A percentile compares a stretch with the other conserved stretches of the same genome.
These are phyloP conservation scores for Gamsiella multidivaricata DNA, from an alignment of 192 early-diverging fungal genomes.

Conservation along the genomic window DNA sequence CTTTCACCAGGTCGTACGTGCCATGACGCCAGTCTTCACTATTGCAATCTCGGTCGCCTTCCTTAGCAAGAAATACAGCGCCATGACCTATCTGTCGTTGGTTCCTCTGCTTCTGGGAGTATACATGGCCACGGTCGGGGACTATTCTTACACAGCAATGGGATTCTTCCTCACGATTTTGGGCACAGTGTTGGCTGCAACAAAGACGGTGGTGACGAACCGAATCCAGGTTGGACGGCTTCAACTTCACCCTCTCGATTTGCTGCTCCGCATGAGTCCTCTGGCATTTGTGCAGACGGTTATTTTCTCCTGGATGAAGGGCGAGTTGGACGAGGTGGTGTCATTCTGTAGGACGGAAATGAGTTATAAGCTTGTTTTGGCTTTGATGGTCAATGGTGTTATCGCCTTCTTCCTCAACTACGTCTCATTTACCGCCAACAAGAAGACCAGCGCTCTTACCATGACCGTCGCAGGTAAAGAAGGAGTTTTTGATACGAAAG, in stretches of 20 bases:
- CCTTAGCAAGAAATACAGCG: conserved; percentile 64
- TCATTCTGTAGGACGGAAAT: conserved; percentile 58
- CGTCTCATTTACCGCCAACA: conserved; percentile 88
- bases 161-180: conserved; percentile 84
- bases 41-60: conserved; percentile 72
- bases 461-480: conserved; percentile 79
- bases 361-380: conserved; percentile 56
- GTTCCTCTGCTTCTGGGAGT: conserved; percentile 79
- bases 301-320: conserved; percentile 68
- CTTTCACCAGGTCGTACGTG: conserved; percentile 87
- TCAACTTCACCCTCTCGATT: conserved; percentile 83
- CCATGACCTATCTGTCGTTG: conserved; percentile 69
- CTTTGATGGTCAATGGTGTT: conserved; percentile 78
- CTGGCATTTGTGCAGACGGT: conserved; percentile 81
- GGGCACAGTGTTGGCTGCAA: conserved; percentile 80
- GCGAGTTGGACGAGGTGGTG: conserved; percentile 66
- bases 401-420: conserved; percentile 90
- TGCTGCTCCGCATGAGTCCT: conserved; percentile 83
- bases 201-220: conserved; percentile 90
- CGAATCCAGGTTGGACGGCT: conserved; percentile 80
- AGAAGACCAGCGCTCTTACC: conserved; percentile 85
- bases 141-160: conserved; percentile 75
- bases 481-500: not conserved
- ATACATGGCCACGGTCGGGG: conserved; percentile 85
- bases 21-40: conserved; percentile 87